Evolutionary conservation across 257 asterid genomes (phyloP), one percentile per base, ranked within the genome.

Genomic region (Salvia miltiorrhiza): DNA sequence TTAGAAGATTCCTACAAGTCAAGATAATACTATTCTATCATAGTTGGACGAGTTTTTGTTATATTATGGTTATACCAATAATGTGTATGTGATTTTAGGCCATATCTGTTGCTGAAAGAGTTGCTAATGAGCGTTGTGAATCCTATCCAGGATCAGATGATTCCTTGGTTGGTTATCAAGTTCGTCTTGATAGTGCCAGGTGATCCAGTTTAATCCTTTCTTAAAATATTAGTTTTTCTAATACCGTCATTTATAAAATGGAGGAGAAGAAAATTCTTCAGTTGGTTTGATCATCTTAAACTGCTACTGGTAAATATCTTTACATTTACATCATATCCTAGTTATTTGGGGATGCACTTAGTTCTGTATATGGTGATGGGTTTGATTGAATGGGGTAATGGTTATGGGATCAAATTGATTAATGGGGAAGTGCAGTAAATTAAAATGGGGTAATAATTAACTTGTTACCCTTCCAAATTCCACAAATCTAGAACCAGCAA

Each of bases 151-250:
- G 99, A 81, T 87, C 96, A 52, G 74, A 80, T 57, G 87, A 83
- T 83, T 87, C 97, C 60, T 80, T 90, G 87, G 96, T 93, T 76
- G 99, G 99, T 79, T 93, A 93, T 84, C 96, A 93, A 75, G 97
- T 93, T 67, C 99, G 99, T 70, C 96, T 93, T 50, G 97, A 93
- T 79, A 93, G 86, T 77, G 97, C 99, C 69, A 87, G 99, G 99
- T 93, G 82, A 81, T 72, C 59, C 65, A 35, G 8, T 57, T 66
- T 58, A 20, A 73, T 12, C 40, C 63, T 49, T 73, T 44, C 50
- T 68, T 66, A 61, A 45, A 61, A 56, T 64, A 67, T 56, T 32
- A 26, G 49, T 65, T 71, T 71, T 73, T 64, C 9, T 77, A 19
- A 26, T 61, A 24, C 21, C 45, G 8, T 55, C 55, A 16, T 11